Base-by-base conservation (phyloP, 1,284 basidiomycete species). In the Ceratobasidium theobromae region DNA sequence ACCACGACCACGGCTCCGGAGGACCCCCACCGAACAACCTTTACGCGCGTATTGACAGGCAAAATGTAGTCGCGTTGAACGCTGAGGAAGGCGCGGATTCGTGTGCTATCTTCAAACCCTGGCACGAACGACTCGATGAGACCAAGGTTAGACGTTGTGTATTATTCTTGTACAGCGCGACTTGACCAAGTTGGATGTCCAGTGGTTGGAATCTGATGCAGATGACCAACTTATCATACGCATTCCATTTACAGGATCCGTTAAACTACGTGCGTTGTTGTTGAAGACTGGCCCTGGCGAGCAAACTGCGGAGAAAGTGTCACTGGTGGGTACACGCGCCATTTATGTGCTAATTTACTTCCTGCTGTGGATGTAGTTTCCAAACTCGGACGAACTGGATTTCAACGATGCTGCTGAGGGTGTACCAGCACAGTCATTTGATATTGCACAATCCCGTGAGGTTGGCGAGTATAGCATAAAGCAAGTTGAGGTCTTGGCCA, bases 171-270 rank as follows among this genome's bases (percentile, higher is more conserved):
- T 3, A 25, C 8, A 27, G 35, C 9, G n/a, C 54, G 45, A 67
- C 18, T 62, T 68, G 49, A 38, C 8, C 35, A 8, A n/a, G n/a
- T n/a, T n/a, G n/a, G 8, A 45, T 30, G 40, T 32, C 23, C 67
- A 93, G 90, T 89, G 78, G 70, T 70, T 93, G 43, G 86, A 90
- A 74, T 92, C 90, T 12, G 91, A 93, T 70, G 87, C 86, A 38
- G 90, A 93, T 74, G 89, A 91, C 73, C 88, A 92, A 75, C 76
- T 93, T 23, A 69, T 71, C 60, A 77, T 93, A 65, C 87, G 87
- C 48, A 76, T 93, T 32, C 91, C 91, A 0, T 93, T 93, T 73
- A 91, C 87, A 1, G 87, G 88, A 11, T 85, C 87, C 2, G 88
- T 93, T 38, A 89, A 87, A 72, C 80, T 93, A 38, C 85, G 86